Evolutionary conservation across 2,329 filamentous ascomycete genomes (phyloP).

Genomic region (Chaetoscypha palmicola): DNA sequence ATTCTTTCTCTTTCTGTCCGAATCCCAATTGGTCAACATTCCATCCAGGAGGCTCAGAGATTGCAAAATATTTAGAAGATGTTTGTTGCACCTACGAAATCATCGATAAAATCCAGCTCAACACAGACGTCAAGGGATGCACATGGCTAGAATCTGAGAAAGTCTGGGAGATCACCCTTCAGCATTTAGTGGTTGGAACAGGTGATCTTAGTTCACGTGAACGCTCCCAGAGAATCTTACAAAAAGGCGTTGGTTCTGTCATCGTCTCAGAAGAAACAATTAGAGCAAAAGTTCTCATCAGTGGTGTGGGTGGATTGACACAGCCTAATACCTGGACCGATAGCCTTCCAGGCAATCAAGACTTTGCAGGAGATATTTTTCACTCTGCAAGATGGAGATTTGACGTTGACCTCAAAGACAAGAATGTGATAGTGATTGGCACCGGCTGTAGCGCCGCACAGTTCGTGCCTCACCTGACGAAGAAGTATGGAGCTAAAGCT

Average conservation of each 20-base stretch:
- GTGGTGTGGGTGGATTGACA: conserved; percentile 47
- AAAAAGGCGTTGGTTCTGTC: conserved; percentile 40
- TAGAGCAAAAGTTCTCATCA: conserved; percentile 47
- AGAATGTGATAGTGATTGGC: conserved; percentile 50
- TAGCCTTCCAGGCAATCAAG: conserved; percentile 43
- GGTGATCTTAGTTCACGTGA: conserved; percentile 46
- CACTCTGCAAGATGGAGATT: conserved; percentile 51
- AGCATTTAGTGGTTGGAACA: conserved; percentile 43
- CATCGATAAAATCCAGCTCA: conserved; percentile 50
- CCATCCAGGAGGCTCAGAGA: conserved; percentile 53
- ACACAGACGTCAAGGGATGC: conserved; percentile 47
- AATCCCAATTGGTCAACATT: conserved; percentile 51
- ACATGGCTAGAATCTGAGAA: conserved; percentile 46
- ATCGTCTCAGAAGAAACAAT: conserved; percentile 45
- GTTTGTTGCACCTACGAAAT: conserved; percentile 48
- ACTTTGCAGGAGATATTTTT: conserved; percentile 48
- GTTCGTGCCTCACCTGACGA: conserved; percentile 44
- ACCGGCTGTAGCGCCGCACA: conserved; percentile 53
- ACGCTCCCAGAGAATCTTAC: conserved; percentile 36
- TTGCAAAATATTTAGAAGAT: conserved; percentile 46
- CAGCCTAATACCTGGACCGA: conserved; percentile 46
- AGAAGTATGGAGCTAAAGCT: conserved; percentile 40
- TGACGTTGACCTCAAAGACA: conserved; percentile 44
- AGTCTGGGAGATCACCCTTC: conserved; percentile 47
- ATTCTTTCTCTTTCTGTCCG: conserved; percentile 54